phyloP scores from a whole-genome alignment of 129 eudicot species.

The Flaveria ramosissima region DNA sequence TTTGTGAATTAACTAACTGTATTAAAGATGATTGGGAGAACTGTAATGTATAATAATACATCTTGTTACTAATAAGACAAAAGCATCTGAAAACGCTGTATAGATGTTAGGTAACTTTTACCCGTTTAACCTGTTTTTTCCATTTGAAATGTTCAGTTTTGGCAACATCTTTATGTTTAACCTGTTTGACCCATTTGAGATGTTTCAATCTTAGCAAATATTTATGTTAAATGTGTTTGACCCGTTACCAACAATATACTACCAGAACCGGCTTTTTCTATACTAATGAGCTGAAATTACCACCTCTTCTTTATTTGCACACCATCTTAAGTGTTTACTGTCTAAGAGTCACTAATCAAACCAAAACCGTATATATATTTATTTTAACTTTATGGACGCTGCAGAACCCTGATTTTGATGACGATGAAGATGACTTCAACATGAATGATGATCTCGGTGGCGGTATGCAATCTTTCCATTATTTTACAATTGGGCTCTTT shows the following conservation, averaged over 20 bases:
- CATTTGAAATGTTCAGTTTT: too few relatives aligned
- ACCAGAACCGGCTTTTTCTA: background rate
- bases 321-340: background rate
- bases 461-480: slow-evolving; percentile 44
- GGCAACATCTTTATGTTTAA: background rate
- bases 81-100: background rate
- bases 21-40: background rate
- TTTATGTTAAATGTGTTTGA: background rate
- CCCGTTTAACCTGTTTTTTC: too few relatives aligned
- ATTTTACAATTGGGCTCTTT: background rate
- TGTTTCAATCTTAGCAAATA: background rate
- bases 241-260: background rate
- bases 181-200: background rate
- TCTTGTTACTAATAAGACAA: background rate
- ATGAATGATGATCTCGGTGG: slow-evolving; percentile 52
- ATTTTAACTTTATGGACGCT: slow-evolving; percentile 10
- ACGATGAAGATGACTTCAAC: slow-evolving; percentile 86
- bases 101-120: background rate
- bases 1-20: background rate
- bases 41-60: background rate
- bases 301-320: background rate
- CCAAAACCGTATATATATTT: background rate
- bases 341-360: background rate
- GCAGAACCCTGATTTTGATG: slow-evolving; percentile 63
- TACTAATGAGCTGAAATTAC: background rate